Base-by-base conservation (phyloP, 2,329 filamentous ascomycete genomes). In the Fonsecaea pedrosoi region DNA sequence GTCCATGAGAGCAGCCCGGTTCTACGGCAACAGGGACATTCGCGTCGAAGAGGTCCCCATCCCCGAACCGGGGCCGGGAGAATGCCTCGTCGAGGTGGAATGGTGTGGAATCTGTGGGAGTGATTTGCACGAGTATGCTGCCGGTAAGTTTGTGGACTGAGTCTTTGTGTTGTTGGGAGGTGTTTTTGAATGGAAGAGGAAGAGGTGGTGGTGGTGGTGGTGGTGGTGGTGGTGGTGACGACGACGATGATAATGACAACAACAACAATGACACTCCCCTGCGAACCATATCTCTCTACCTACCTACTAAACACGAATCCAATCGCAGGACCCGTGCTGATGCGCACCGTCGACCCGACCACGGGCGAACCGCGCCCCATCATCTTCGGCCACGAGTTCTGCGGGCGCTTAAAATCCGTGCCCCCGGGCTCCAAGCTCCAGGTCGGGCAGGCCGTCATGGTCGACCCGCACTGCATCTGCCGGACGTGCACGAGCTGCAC, bases 311-410 rank as follows among this genome's bases (percentile, higher is more conserved):
- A 8, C 7, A 37, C 35, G 4, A 37, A 3, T 8, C 15, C 8
- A 12, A n/a, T 5, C 30, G 8, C 45, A 62, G 60, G 60, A 0
- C 60, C 60, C 25, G 32, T 56, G 10, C 6, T 62, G 60, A 62
- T 62, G 60, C 35, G 35, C 12, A 56, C 60, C 12, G 56, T 40
- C 54, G 55, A 86, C 75, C 81, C 82, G 0, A 81, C 85, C 64
- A 86, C 83, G 2, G 78, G 79, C 53, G 82, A 83, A 71, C 79
- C 76, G 5, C 77, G 82, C 2, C 83, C 82, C n/a, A 62, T 85
- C 64, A 84, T 82, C 0, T 80, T 85, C 60, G 83, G 83, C 12
- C 83, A 85, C 70, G 83, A 85, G 69, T 85, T 85, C 71, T 82
- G 79, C 60, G 83, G 83, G 5, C 76, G 79, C 0, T 76, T 85